Base-by-base conservation (phyloP, 257 asterid species). In the Solanum chiquidenum region DNA sequence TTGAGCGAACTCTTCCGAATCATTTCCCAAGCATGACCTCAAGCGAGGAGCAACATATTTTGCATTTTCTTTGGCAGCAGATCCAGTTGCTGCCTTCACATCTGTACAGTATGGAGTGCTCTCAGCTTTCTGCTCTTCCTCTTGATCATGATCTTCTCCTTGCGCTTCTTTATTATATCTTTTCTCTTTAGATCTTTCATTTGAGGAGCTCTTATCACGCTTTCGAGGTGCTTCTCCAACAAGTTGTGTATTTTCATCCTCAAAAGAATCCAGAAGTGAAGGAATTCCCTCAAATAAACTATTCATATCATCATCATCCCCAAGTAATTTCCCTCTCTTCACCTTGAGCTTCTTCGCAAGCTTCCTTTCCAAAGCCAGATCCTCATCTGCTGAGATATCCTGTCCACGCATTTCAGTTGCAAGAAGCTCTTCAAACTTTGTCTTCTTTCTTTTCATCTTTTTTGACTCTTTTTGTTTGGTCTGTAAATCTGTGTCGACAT, bases 331-430 rank as follows among this genome's bases (percentile, higher is more conserved):
- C 89, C 98, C 98, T 72, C 90, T 90, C 89, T 94, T 95, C 90
- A 96, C 91, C 92, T 93, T 96, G 83, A 96, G 98, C 90, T 90
- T 97, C 97, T 95, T 93, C 0, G 95, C 99, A 66, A 96, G 97
- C 91, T 92, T 93, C 89, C 87, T 93, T 92, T 97, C 99, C 60
- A 92, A 88, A 91, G 88, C 88, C 87, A 89, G 83, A 90, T 89
- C 95, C 86, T 91, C 90, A 10, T 90, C 91, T 82, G 90, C 92
- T 40, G 88, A 89, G 49, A 86, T 66, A 87, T 18, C 88, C 58
- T 87, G 92, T 69, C 84, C 88, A 68, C 69, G 86, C 76, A 85
- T 83, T 31, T 91, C 91, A 8, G 88, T 82, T 88, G 91, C 95
- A 88, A 89, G 86, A 86, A 88, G 90, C 89, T 92, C 92, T 87